Evolutionary conservation across 2,329 filamentous ascomycete species (phyloP).

Genomic region (Spiromastix sp.): DNA sequence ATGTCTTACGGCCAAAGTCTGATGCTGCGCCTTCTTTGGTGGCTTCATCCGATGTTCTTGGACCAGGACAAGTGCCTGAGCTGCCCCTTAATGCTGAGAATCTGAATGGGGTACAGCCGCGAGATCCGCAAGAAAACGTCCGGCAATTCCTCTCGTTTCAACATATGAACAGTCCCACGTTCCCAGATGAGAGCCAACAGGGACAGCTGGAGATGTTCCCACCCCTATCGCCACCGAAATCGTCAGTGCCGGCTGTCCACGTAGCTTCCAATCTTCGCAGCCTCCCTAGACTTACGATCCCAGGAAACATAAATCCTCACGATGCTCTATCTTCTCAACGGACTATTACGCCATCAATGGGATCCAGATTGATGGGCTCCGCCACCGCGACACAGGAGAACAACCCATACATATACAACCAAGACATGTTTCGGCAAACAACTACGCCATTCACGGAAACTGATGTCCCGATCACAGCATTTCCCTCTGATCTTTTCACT

Average conservation of each 20-base stretch:
- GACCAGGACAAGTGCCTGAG: slow-evolving; percentile 54
- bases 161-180: slow-evolving; percentile 42
- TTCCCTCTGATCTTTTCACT: slow-evolving; percentile 60
- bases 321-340: slow-evolving; percentile 17
- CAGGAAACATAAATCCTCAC: slow-evolving; percentile 26
- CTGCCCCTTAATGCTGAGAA: slow-evolving; percentile 62
- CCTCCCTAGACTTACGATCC: slow-evolving; percentile 49
- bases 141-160: slow-evolving; percentile 86
- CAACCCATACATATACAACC: slow-evolving; percentile 21
- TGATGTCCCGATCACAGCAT: slow-evolving; percentile 71
- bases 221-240: slow-evolving; percentile 17
- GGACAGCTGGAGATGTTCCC: slow-evolving; percentile 55
- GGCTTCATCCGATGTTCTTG: slow-evolving; percentile 83
- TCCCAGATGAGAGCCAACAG: slow-evolving; percentile 35
- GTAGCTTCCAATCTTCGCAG: slow-evolving; percentile 42
- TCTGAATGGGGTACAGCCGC: slow-evolving; percentile 57
- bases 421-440: slow-evolving; percentile 50
- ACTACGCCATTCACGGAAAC: slow-evolving; percentile 78
- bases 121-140: slow-evolving; percentile 87
- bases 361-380: slow-evolving; percentile 10
- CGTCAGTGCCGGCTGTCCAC: slow-evolving; percentile 27
- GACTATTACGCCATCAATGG: slow-evolving; percentile 22
- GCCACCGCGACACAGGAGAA: slow-evolving; percentile 41
- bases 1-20: slow-evolving; percentile 57
- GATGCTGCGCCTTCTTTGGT: slow-evolving; percentile 72